Evolutionary conservation across 2,329 filamentous ascomycete species (phyloP).

Genomic region (Fusarium pseudocircinatum): DNA sequence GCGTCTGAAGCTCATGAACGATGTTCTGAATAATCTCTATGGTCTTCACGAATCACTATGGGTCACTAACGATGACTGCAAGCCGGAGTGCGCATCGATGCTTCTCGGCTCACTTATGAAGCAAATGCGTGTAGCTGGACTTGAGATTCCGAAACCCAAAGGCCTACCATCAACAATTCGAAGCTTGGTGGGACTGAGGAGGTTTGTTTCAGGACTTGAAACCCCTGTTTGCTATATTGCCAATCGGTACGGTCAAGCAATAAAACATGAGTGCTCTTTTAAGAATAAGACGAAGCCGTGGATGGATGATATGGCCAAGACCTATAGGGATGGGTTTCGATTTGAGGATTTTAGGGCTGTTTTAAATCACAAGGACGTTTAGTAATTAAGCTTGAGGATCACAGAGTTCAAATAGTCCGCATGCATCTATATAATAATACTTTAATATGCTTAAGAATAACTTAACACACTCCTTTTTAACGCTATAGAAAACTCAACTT

Average conservation of each 20-base stretch:
- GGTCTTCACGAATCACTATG: not conserved
- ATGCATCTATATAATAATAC: too few relatives aligned
- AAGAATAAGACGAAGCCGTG: not conserved
- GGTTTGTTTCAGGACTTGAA: not conserved
- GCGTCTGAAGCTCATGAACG: not conserved
- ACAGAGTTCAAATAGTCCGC: not conserved
- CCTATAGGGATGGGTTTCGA: not conserved
- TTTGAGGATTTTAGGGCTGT: not conserved
- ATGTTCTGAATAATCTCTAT: not conserved
- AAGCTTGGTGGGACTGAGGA: not conserved
- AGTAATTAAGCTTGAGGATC: fast-evolving
- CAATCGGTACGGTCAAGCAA: not conserved
- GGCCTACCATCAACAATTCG: not conserved
- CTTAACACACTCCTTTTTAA: too few relatives aligned
- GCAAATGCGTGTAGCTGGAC: not conserved
- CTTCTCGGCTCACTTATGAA: not conserved
- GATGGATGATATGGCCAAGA: not conserved
- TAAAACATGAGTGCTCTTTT: not conserved
- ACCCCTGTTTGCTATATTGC: not conserved
- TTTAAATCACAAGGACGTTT: not conserved
- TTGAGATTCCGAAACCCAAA: not conserved
- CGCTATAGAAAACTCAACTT: too few relatives aligned
- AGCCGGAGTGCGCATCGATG: not conserved
- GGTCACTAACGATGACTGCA: not conserved
- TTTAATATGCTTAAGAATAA: too few relatives aligned